phyloP scores from a whole-genome alignment of 768 basidiomycete genomes.

The Mycena olivaceomarginata region DNA sequence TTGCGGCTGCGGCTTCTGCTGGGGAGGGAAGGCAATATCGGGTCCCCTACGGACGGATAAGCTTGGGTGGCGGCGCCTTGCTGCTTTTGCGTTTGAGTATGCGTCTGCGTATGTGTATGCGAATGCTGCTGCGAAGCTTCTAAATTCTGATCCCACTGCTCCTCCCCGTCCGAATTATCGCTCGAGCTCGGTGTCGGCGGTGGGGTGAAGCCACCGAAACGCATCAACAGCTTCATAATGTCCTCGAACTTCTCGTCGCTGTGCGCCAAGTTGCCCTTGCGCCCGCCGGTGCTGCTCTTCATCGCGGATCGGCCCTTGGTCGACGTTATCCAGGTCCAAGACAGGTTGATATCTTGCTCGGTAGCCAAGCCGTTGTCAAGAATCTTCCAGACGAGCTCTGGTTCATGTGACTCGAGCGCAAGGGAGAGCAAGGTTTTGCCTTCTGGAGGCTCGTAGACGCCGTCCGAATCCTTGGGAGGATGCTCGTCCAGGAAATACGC shows the following conservation, averaged over 20 bases:
- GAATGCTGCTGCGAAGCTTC: constrained; percentile 12
- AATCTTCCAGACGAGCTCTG: constrained; percentile 79
- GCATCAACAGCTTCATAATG: constrained; percentile 71
- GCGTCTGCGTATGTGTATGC: constrained; percentile 1
- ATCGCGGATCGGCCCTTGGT: constrained; percentile 51
- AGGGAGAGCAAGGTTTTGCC: constrained; percentile 70
- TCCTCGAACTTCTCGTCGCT: constrained; percentile 65
- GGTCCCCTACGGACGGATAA: constrained; percentile 24
- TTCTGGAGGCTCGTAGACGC: constrained; percentile 68
- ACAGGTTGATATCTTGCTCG: constrained; percentile 67
- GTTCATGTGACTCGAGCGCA: constrained; percentile 76
- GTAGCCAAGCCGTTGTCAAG: constrained; percentile 75
- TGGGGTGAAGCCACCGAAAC: constrained; percentile 70
- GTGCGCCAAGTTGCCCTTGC: constrained; percentile 44
- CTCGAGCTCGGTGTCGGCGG: constrained; percentile 56
- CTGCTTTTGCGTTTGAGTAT: constrained; percentile 25
- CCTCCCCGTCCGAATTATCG: constrained; percentile 40
- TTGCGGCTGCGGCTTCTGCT: constrained; percentile 36
- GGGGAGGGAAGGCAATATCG: constrained; percentile 20
- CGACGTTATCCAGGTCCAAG: constrained; percentile 70
- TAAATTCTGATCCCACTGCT: constrained; percentile 25
- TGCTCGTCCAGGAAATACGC: constrained; percentile 78
- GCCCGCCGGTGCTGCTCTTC: constrained; percentile 47
- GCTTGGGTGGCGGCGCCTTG: constrained; percentile 26
- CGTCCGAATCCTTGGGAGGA: constrained; percentile 69